phyloP scores from a whole-genome alignment of 1,139 yeast genomes.

The Kazachstania sp. region DNA sequence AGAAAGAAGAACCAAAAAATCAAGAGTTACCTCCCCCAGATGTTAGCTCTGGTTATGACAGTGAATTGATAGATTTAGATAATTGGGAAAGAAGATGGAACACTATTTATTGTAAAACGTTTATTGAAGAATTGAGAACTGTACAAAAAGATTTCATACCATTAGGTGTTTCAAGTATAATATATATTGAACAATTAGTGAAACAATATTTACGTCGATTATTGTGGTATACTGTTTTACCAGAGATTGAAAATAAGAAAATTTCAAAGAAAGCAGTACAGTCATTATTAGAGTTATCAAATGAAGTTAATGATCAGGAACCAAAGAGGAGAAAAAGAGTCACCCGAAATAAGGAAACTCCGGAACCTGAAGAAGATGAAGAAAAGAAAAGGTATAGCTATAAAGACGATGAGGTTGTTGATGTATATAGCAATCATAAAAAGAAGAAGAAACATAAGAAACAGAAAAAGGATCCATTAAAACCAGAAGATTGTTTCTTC shows the following conservation, averaged over 20 bases:
- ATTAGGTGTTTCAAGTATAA: neutral
- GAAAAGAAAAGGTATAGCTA: neutral
- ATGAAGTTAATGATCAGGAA: neutral
- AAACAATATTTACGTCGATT: constrained; percentile 14
- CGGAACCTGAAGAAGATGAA: too few species aligned
- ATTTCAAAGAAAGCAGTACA: constrained; percentile 7
- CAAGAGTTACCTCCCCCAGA: neutral
- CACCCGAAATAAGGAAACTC: too few species aligned
- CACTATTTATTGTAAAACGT: constrained; percentile 19
- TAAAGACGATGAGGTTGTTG: neutral
- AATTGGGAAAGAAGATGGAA: constrained; percentile 28
- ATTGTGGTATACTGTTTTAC: constrained; percentile 17
- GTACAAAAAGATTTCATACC: neutral
- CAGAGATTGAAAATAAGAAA: constrained; percentile 15
- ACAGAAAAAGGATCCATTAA: neutral
- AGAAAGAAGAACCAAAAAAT: too few species aligned
- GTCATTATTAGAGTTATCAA: neutral
- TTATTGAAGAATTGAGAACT: constrained; percentile 17
- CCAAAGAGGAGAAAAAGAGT: neutral
- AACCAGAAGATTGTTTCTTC: neutral
- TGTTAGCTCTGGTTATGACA: too few species aligned
- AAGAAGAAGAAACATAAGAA: neutral
- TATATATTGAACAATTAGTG: neutral
- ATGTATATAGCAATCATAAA: neutral
- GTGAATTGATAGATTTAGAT: constrained; percentile 11